Conservation (phyloP, 306 rosid species). For the Pyrus communis region DNA sequence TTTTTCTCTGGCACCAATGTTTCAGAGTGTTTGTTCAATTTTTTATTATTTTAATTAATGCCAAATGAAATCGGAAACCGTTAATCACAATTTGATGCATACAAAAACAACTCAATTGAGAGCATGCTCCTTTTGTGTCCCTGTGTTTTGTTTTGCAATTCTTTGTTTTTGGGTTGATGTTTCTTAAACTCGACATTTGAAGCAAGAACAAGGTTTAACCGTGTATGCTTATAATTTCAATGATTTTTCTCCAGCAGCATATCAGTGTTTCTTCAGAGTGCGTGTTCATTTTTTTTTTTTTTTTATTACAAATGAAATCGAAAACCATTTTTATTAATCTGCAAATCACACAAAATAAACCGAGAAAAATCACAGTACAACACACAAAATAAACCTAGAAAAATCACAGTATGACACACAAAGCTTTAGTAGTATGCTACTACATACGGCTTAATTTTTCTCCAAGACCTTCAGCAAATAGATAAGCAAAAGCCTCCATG, state of each 20-base stretch:
- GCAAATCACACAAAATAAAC: neutral
- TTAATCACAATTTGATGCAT: too few relatives aligned
- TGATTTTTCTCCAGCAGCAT: too few relatives aligned
- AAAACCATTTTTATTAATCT: too few relatives aligned
- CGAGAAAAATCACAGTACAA: too few relatives aligned
- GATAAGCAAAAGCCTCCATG: neutral
- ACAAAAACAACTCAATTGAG: too few relatives aligned
- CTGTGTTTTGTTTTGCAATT: neutral
- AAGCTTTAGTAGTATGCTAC: neutral
- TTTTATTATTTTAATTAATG: too few relatives aligned
- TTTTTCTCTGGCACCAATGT: neutral
- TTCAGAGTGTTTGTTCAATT: neutral
- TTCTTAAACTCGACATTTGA: too few relatives aligned
- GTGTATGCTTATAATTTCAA: too few relatives aligned
- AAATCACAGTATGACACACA: neutral
- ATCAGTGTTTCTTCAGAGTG: neutral
- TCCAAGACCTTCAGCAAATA: neutral
- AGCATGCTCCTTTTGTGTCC: neutral
- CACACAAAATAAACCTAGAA: neutral
- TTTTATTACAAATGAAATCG: too few relatives aligned
- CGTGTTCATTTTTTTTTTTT: too few relatives aligned
- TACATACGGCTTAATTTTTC: neutral
- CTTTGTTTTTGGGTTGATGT: neutral
- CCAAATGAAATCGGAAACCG: too few relatives aligned
- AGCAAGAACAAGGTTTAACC: too few relatives aligned